Evolutionary conservation across 1,139 yeast genomes (phyloP).

Genomic region (Geotrichum macrosporum): DNA sequence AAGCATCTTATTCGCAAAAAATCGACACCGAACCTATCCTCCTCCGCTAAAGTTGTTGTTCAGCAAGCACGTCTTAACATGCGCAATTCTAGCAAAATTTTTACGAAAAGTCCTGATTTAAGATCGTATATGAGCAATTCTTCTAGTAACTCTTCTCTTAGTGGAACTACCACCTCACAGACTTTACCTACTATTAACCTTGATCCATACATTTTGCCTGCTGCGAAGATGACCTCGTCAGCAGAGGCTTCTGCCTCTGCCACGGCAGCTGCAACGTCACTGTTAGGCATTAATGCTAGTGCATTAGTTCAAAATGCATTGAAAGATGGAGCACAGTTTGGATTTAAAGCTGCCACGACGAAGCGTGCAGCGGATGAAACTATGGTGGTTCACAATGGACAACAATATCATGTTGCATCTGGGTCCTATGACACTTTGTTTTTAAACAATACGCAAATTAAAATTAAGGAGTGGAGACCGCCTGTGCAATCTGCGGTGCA

Average conservation of each 20-base stretch:
- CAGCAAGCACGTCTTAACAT: background rate
- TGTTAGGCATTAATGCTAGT: constrained; percentile 1
- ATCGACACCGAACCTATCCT: background rate
- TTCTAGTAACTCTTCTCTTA: background rate
- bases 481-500: constrained; percentile 34
- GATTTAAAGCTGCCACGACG: background rate
- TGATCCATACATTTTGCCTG: no score
- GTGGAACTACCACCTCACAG: background rate
- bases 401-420: constrained; percentile 21
- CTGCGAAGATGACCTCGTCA: constrained; percentile 4
- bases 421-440: constrained; percentile 28
- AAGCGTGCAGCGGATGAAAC: constrained; percentile 6
- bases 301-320: background rate
- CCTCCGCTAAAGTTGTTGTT: background rate
- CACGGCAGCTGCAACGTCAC: constrained; percentile 15
- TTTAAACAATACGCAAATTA: constrained; percentile 27
- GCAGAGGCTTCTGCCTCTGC: constrained; percentile 10
- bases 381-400: constrained; percentile 7
- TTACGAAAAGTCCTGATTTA: background rate
- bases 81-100: background rate
- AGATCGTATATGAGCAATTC: no score
- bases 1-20: background rate
- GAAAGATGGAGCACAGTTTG: background rate
- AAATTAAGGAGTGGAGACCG: constrained; percentile 35
- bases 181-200: background rate